Base-by-base conservation (phyloP, 345 rosid genomes). In the Kandelia obovata region DNA sequence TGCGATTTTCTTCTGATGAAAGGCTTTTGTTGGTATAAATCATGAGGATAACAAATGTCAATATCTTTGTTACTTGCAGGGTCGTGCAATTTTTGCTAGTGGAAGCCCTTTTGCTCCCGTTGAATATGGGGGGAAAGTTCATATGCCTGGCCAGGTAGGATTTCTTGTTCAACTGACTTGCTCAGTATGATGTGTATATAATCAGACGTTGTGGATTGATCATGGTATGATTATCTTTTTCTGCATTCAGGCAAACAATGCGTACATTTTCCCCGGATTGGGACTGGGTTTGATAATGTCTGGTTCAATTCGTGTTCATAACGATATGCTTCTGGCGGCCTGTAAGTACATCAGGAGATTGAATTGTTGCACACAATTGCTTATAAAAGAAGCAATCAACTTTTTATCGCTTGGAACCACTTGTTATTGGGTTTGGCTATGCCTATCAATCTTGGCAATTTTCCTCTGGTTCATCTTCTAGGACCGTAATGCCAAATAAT, bases 261-360 rank as follows among this genome's bases (percentile, higher is more conserved):
- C 98, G 15, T 94, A 94, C 79, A 87, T 94, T 66, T 94, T 91
- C 86, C 98, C 98, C 31, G 98, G 98, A 70, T 78, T 94, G 43
- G 98, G 98, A 62, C 83, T 94, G 71, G 98, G 98, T 64, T 79
- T 94, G 72, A 84, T 94, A 59, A 91, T 91, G 92, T 94, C 98
- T 7, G 98, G 98, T 21, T 74, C 98, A 20, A 91, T 94, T 58
- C 98, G 97, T 6, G 96, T 89, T 59, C 98, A 91, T 11, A 96
- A 94, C 35, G 92, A 89, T 77, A 89, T 94, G 98, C 96, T 94
- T 75, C 82, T 94, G 68, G 96, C 92, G 9, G 97, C 97, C 46
- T 81, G 96, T 90, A 80, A 84, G 92, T 77, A 23, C 51, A 53
- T 47, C 6, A 1, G 10, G 10, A 2, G 13, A 11, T n/a, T 11